Percentiles rank a stretch among this genome's conserved stretches.
Conservation (phyloP, 2,329 filamentous ascomycete species). For the Penicillium sp. region DNA sequence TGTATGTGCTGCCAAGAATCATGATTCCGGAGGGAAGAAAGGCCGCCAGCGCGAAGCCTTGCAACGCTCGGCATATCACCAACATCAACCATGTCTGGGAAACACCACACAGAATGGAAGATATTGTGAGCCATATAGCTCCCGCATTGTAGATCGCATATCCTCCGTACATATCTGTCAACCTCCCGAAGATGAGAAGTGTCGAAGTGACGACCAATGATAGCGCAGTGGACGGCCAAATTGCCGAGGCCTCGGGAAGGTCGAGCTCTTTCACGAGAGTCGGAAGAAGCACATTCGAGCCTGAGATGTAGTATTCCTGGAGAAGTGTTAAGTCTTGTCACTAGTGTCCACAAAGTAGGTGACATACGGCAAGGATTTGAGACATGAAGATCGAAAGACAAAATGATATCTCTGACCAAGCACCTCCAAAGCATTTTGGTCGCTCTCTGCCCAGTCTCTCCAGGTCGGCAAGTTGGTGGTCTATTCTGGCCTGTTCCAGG, state of each 20-base stretch:
- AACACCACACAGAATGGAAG: conserved; percentile 72
- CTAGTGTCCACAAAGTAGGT: not conserved
- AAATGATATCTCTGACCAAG: conserved; percentile 63
- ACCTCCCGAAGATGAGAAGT: conserved; percentile 56
- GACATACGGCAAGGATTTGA: conserved; percentile 61
- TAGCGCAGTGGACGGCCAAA: conserved; percentile 57
- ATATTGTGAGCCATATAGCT: conserved; percentile 64
- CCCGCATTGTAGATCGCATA: conserved; percentile 67
- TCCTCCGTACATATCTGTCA: conserved; percentile 65
- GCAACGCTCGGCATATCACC: conserved; percentile 71
- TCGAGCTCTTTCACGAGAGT: conserved; percentile 62
- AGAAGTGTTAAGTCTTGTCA: not conserved
- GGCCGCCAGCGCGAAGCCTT: conserved; percentile 72
- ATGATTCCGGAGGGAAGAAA: conserved; percentile 71
- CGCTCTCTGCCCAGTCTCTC: conserved; percentile 65
- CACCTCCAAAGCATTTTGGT: conserved; percentile 57
- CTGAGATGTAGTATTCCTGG: conserved; percentile 74
- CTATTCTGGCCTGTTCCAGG: conserved; percentile 3
- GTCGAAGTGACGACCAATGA: conserved; percentile 53
- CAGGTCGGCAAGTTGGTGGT: conserved; percentile 37
- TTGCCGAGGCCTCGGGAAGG: conserved; percentile 66
- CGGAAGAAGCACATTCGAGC: conserved; percentile 71
- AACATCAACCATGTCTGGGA: conserved; percentile 69
- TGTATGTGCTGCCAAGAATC: conserved; percentile 65
- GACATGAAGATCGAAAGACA: conserved; percentile 64